Base-by-base conservation (phyloP, 768 basidiomycete species). In the Xanthoconium stramineum region DNA sequence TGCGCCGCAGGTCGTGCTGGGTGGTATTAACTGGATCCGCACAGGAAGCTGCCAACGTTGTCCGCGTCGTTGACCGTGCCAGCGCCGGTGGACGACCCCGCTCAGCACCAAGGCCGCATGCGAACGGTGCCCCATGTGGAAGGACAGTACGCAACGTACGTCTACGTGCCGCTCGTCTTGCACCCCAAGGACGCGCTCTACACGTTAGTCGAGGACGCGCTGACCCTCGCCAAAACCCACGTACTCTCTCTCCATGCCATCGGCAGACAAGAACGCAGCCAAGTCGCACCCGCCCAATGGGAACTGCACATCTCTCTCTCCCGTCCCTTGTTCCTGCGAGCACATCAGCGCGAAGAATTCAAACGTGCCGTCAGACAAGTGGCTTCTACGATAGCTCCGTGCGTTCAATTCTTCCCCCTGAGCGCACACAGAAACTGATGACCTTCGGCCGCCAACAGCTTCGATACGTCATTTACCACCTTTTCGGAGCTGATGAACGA, bases 221-320 rank as follows among this genome's bases (percentile, higher is more conserved):
- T 84, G 17, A 48, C 56, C 4, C 68, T 74, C 28, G 79, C 83
- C n/a, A 78, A 75, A 64, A 61, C 62, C 12, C 55, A 66, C 15
- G 78, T 80, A 44, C 80, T 84, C 1, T 69, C 72, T 11, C 66
- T 88, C 19, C 79, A 82, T 54, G 64, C 77, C 35, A 72, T 83
- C 46, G 76, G 77, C 60, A 38, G 48, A 15, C 57, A 61, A 43
- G 59, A 58, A 45, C 46, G 15, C 9, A 35, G 17, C 9, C 28
- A 32, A 13, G 30, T 56, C 38, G 59, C 45, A 32, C 12, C 47
- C 32, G 20, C 51, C 19, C 33, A 51, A 47, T 57, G 58, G 56
- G 84, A 88, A 59, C 76, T 97, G 35, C 95, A 97, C 63, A 75
- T 98, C 40, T 96, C 94, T 2, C 76, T 98, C 13, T 88, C 93